Evolutionary conservation across 2,329 filamentous ascomycete genomes (phyloP), one percentile per base, ranked within the genome.

Genomic region (Raffaelea albimanens): DNA sequence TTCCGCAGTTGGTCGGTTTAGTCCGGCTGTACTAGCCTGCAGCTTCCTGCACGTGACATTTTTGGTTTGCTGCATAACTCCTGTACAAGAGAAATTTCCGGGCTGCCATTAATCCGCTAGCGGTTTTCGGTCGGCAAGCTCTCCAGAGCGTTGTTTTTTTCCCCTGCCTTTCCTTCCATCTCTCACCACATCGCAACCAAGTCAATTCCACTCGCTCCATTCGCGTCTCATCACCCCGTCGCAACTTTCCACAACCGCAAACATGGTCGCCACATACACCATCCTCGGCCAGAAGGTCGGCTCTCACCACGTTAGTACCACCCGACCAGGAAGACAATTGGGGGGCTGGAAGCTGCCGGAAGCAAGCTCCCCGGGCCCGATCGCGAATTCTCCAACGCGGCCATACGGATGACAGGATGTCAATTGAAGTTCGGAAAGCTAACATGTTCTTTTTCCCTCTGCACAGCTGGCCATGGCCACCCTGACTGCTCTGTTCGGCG

Each of bases 251-350:
- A n/a, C n/a, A n/a, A n/a, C n/a, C 34, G 14, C 34, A 38, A 57
- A 54, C 50, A 73, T 73, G 70, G 68, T 69, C 56, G 61, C 64
- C 55, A 66, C 63, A 57, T 81, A 80, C 69, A 71, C 62, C 56
- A 67, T 81, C 59, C 66, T 76, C 63, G 77, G 77, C 67, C 71
- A 69, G 61, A 71, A 79, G 64, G 64, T 81, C 63, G 77, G 69
- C 67, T 77, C 76, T 53, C 77, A 80, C 69, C 71, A 77, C 67
- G 77, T 81, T 58, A 61, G 77, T 72, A 31, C 7, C n/a, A 23
- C 14, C n/a, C n/a, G n/a, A n/a, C n/a, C n/a, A n/a, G n/a, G n/a
- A n/a, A n/a, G n/a, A n/a, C n/a, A n/a, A n/a, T n/a, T n/a, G n/a
- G n/a, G n/a, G n/a, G n/a, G n/a, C n/a, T n/a, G n/a, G n/a, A n/a